Evolutionary conservation across 2,329 filamentous ascomycete genomes (phyloP).

Genomic region (Colletotrichum lupini): DNA sequence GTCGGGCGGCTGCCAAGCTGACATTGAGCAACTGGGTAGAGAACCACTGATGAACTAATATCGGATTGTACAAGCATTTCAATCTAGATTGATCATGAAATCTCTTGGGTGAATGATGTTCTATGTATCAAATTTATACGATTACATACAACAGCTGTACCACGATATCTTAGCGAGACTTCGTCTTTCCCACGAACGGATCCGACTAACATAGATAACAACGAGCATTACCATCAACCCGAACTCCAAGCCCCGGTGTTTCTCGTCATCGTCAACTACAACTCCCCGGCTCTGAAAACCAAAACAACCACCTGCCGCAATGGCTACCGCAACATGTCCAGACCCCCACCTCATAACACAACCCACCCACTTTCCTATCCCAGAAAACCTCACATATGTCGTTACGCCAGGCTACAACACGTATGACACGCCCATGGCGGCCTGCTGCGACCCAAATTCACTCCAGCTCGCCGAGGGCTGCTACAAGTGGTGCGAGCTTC

Average conservation of each 20-base stretch:
- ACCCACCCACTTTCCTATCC: not conserved
- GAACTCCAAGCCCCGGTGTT: not conserved
- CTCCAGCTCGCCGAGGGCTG: not conserved
- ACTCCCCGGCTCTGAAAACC: not conserved
- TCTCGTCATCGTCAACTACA: not conserved
- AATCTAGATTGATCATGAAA: not conserved
- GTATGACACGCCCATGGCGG: not conserved
- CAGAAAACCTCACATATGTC: not conserved
- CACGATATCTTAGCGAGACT: not conserved
- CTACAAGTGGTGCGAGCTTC: constrained; percentile 8
- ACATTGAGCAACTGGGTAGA: not conserved
- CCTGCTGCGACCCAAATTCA: not conserved
- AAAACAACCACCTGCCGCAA: not conserved
- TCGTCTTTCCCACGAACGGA: not conserved
- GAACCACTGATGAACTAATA: not conserved
- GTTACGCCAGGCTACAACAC: not conserved
- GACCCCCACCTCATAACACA: not conserved
- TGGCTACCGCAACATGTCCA: not conserved
- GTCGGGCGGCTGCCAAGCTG: not conserved
- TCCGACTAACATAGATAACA: not conserved
- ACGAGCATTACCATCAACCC: not conserved
- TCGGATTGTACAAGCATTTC: not conserved
- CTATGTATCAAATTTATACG: not conserved
- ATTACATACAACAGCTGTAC: not conserved
- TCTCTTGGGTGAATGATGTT: not conserved